These are phyloP conservation scores for Hordeum marinum DNA, from an alignment of 176 grass and related monocot species.

Conservation along the genomic window DNA sequence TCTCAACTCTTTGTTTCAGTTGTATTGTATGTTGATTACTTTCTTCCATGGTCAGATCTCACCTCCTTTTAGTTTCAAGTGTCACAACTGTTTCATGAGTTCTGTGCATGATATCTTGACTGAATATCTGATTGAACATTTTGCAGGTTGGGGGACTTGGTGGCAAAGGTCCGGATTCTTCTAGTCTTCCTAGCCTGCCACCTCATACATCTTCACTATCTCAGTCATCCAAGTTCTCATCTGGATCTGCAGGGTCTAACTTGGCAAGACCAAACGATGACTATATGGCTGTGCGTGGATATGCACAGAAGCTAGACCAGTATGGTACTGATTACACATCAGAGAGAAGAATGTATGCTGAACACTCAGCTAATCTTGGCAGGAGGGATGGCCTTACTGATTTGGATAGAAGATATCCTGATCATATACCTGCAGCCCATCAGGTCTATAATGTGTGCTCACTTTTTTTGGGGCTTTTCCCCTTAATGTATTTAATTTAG, in stretches of 20 bases:
- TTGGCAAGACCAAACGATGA: conserved; percentile 72
- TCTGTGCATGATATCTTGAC: conserved; percentile 3
- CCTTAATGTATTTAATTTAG: conserved; percentile 8
- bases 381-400: conserved; percentile 69
- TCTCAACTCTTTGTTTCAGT: not conserved
- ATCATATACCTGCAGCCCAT: conserved; percentile 50
- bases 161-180: conserved; percentile 67
- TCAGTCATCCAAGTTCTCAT: conserved; percentile 56
- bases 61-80: not conserved
- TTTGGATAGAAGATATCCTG: conserved; percentile 89
- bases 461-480: not conserved
- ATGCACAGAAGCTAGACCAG: conserved; percentile 65
- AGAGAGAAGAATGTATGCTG: conserved; percentile 83
- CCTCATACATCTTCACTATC: conserved; percentile 41
- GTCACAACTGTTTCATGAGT: not conserved
- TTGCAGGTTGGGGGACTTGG: conserved; percentile 75
- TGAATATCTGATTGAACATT: not conserved
- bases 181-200: conserved; percentile 47
- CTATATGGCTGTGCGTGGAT: conserved; percentile 73
- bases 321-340: conserved; percentile 68
- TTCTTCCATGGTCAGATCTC: conserved; percentile 7
- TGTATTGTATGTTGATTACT: not conserved
- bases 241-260: conserved; percentile 55
- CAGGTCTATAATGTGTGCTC: conserved; percentile 30
- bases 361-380: conserved; percentile 66